Conservation (phyloP, 2,329 filamentous ascomycete species). For the Aspergillus fumigatus region DNA sequence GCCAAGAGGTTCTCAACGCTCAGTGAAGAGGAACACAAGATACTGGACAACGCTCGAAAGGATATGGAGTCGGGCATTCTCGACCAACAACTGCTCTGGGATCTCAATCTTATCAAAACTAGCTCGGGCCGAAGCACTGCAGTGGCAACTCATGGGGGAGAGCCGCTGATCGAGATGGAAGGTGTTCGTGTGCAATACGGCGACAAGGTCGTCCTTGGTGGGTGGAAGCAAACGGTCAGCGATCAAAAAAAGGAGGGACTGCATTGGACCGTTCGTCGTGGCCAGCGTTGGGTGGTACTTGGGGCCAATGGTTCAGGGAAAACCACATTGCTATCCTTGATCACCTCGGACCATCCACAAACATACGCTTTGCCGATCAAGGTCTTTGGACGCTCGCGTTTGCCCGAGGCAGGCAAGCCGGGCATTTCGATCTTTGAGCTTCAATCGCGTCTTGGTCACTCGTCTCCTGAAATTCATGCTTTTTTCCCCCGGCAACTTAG, state of each 20-base stretch:
- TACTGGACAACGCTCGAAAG: conserved; percentile 10
- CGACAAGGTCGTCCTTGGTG: conserved; percentile 70
- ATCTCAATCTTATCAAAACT: conserved; percentile 17
- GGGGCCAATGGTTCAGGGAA: conserved; percentile 93
- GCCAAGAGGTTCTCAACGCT: not conserved
- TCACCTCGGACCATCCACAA: conserved; percentile 94
- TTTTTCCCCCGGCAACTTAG: conserved; percentile 80
- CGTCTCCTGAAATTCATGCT: conserved; percentile 87
- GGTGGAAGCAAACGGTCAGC: conserved; percentile 63
- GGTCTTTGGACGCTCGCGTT: conserved; percentile 75
- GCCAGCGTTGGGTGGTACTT: conserved; percentile 87
- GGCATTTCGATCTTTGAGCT: conserved; percentile 91
- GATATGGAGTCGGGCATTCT: conserved; percentile 18
- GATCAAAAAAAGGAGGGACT: conserved; percentile 58
- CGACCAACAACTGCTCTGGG: conserved; percentile 22
- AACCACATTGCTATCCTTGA: conserved; percentile 85
- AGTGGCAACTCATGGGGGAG: conserved; percentile 44
- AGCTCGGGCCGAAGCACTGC: conserved; percentile 10
- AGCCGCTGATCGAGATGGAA: conserved; percentile 79
- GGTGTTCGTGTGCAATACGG: conserved; percentile 80
- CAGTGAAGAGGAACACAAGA: conserved; percentile 3
- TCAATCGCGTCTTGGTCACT: conserved; percentile 84
- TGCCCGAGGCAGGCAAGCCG: conserved; percentile 65
- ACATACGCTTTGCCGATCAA: conserved; percentile 84
- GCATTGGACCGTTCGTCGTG: conserved; percentile 75